Evolutionary conservation across 768 basidiomycete genomes (phyloP).

Genomic region (Saitozyma podzolica): DNA sequence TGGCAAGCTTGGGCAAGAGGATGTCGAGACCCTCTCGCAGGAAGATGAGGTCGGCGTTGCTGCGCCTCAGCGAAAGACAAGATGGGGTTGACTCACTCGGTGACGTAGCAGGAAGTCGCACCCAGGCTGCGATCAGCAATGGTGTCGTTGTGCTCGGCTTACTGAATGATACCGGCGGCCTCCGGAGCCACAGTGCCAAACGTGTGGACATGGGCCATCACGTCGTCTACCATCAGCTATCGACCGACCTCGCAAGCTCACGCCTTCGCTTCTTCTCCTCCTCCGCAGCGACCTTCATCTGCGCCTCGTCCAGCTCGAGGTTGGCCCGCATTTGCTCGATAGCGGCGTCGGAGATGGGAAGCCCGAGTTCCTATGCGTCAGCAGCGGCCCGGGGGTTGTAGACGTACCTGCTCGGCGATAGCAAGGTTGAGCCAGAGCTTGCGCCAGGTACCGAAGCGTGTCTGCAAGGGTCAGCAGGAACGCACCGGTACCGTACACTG

Average conservation of each 20-base stretch:
- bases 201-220: slow-evolving; percentile 99
- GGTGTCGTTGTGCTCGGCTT: slow-evolving; percentile 36
- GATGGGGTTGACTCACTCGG: slow-evolving; percentile 67
- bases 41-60: slow-evolving; percentile 98
- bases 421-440: slow-evolving; percentile 94
- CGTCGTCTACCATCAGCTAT: slow-evolving; percentile 63
- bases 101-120: slow-evolving; percentile 98
- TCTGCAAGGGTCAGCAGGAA: slow-evolving; percentile 58
- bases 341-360: slow-evolving; percentile 84
- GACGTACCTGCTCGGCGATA: slow-evolving; percentile 74
- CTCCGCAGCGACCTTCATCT: slow-evolving; percentile 84
- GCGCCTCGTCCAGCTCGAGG: slow-evolving; percentile 81
- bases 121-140: slow-evolving; percentile 63
- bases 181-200: slow-evolving; percentile 91
- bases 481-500: no score
- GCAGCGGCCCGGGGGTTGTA: not conserved
- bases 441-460: slow-evolving; percentile 93
- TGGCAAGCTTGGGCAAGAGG: slow-evolving; percentile 81
- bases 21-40: slow-evolving; percentile 80
- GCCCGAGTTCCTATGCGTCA: slow-evolving; percentile 66
- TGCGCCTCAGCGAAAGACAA: slow-evolving; percentile 48
- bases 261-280: slow-evolving; percentile 95
- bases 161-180: slow-evolving; percentile 96
- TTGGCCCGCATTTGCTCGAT: slow-evolving; percentile 93
- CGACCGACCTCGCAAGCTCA: slow-evolving; percentile 16